Evolutionary conservation across 257 asterid genomes (phyloP), one percentile per base, ranked within the genome.

Genomic region (Penstemon davidsonii): DNA sequence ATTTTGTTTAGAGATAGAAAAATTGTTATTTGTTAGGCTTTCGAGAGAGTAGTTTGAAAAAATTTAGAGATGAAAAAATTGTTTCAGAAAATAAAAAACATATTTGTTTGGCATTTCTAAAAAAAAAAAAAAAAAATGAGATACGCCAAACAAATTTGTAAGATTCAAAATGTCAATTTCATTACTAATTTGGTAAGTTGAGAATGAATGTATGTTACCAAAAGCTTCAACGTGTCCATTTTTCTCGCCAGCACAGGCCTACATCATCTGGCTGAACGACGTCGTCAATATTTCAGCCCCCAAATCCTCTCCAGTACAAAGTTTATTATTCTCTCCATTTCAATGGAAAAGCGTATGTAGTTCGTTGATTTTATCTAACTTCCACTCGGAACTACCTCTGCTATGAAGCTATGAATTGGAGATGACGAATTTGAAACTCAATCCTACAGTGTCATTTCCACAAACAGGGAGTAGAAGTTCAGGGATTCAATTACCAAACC

Each of bases 251-350:
- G 12, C 50, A 8, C 5, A 4, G 47, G 3, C 18, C 10, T 36
- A 10, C 7, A 66, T 60, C 46, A 45, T 60, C 66, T 65, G 55
- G 55, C 9, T 2, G 1, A 9, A 64, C 80, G 76, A 2, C 59
- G 75, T 41, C 76, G 77, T 62, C 39, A 25, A 1, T 25, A 25
- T 25, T 25, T 19, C 8, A 33, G n/a, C 10, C 53, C 42, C 41
- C 8, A 49, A 19, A 56, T 42, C 76, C 52, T 62, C 77, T 67
- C 71, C 59, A 15, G 18, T 72, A 37, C 60, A 52, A 51, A 73
- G 3, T 52, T 54, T 76, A 37, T 77, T 45, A 6, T 80, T 76
- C 78, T 63, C 68, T 70, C 44, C 73, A 68, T 0, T 77, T 72
- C 0, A 4, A 25, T 58, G 58, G 42, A 13, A 61, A 18, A 51